Percentiles rank a stretch among this genome's conserved stretches.
Conservation (phyloP, 306 rosid species). For the Quercus glauca region DNA sequence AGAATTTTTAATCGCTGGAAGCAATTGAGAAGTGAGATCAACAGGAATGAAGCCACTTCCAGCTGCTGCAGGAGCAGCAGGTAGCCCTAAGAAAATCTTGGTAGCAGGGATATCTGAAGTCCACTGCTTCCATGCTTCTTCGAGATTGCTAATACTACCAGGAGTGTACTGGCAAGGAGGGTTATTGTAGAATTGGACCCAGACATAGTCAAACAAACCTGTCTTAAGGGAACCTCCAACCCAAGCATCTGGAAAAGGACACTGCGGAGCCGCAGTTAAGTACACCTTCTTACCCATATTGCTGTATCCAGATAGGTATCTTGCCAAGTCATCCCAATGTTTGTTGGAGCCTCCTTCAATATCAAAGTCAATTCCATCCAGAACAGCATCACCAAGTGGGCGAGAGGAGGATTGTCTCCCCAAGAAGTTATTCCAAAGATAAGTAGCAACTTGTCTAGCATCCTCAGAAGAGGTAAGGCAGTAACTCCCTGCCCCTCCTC, state of each 20-base stretch:
- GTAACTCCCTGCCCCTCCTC: not conserved
- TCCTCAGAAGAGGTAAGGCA: not conserved
- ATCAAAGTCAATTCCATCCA: constrained; percentile 18
- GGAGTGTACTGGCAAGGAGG: constrained; percentile 3
- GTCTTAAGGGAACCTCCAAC: not conserved
- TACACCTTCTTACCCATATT: constrained; percentile 6
- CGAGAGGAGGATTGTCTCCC: constrained; percentile 6
- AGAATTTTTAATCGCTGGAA: constrained; percentile 4
- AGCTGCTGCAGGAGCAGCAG: constrained; percentile 14
- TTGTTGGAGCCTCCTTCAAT: constrained; percentile 9
- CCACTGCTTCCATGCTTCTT: not conserved
- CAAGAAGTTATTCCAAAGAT: constrained; percentile 17
- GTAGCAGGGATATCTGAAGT: constrained; percentile 3
- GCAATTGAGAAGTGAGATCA: constrained; percentile 4
- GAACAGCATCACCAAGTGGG: constrained; percentile 5
- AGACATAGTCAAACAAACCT: constrained; percentile 10
- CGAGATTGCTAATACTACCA: not conserved
- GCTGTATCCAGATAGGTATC: constrained; percentile 12
- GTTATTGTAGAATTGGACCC: constrained; percentile 24
- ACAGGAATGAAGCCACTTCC: constrained; percentile 3
- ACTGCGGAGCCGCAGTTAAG: constrained; percentile 12
- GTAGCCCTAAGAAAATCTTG: not conserved
- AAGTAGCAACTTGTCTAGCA: constrained; percentile 17
- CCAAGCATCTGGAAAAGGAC: constrained; percentile 15
- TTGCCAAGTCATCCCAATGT: constrained; percentile 17